Percentiles rank a stretch among this genome's conserved stretches.
Evolutionary conservation across 192 early-diverging fungal species (phyloP).

Genomic region (Chytriomyces hyalinus): DNA sequence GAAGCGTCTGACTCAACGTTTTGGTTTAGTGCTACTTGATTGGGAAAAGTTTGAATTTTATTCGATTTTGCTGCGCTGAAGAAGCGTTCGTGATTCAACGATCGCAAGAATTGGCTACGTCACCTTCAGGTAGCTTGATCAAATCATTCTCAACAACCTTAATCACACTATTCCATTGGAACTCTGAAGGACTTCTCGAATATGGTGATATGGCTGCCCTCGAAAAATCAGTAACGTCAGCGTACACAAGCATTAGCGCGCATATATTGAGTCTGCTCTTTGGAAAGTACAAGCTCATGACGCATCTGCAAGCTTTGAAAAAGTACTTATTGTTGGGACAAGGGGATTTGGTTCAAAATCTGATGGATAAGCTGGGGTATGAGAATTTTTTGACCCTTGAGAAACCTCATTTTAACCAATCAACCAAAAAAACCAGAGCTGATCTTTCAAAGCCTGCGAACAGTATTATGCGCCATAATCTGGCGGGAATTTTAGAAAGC

Average conservation of each 20-base stretch:
- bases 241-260: conserved; percentile 73
- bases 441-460: conserved; percentile 67
- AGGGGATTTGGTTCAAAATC: conserved; percentile 91
- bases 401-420: neutral
- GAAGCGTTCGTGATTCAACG: conserved; percentile 45
- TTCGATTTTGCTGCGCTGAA: conserved; percentile 50
- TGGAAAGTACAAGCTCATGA: conserved; percentile 78
- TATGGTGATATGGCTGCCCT: conserved; percentile 48
- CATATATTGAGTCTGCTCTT: conserved; percentile 82
- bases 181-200: conserved; percentile 12
- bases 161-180: neutral
- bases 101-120: conserved; percentile 17
- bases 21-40: conserved; percentile 74
- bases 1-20: neutral
- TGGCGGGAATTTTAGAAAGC: conserved; percentile 82
- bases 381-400: conserved; percentile 13
- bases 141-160: neutral
- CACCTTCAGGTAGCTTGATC: conserved; percentile 4
- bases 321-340: conserved; percentile 89
- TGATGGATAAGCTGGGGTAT: conserved; percentile 85
- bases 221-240: conserved; percentile 74
- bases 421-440: conserved; percentile 21
- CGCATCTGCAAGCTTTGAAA: conserved; percentile 86
- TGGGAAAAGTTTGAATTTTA: conserved; percentile 86
- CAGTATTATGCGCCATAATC: conserved; percentile 84